Base-by-base conservation (phyloP, 2,329 filamentous ascomycete species). In the Hymenoscyphus repandus region DNA sequence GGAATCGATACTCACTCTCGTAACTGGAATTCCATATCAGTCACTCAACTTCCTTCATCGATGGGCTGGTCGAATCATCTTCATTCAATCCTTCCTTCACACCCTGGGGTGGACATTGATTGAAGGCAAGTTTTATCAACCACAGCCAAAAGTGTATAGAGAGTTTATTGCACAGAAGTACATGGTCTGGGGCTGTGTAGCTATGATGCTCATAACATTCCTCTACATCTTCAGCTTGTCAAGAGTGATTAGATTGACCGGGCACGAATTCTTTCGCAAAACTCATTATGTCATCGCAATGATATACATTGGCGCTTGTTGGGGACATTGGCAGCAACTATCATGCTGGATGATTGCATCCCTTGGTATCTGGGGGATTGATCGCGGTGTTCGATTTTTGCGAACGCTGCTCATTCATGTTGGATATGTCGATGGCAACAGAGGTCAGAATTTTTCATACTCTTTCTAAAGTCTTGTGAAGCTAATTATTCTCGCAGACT, bases 241-340 rank as follows among this genome's bases (percentile, higher is more conserved):
- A 11, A 74, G 73, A 64, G 82, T 75, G 1, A 85, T 90, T 51
- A 74, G 76, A 7, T 67, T 76, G 43, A 88, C 84, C 0, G 87
- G 87, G 2, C 89, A 91, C 66, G 87, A 90, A 61, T 82, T 86
- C 68, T 90, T 90, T 73, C 77, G 85, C 54, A 89, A 88, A 64
- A 70, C 78, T 0, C 86, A 90, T 64, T 88, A 88, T 59, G 72
- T 89, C 11, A 71, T 90, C 2, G 87, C 86, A 10, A 80, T 86
- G 70, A 66, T 90, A 4, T 91, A 88, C 66, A 78, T 90, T 11
- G 87, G 84, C 4, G 85, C 85, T 2, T 85, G 85, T 66, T 89
- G 85, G 78, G 86, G 77, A 1, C 87, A 91, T 63, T 91, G 86
- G 87, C 66, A 74, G 45, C 71, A 82, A 45, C 71, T 90, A 3